Evolutionary conservation across 176 grass and related monocot species (phyloP).

Genomic region (Eremochloa ophiuroides): DNA sequence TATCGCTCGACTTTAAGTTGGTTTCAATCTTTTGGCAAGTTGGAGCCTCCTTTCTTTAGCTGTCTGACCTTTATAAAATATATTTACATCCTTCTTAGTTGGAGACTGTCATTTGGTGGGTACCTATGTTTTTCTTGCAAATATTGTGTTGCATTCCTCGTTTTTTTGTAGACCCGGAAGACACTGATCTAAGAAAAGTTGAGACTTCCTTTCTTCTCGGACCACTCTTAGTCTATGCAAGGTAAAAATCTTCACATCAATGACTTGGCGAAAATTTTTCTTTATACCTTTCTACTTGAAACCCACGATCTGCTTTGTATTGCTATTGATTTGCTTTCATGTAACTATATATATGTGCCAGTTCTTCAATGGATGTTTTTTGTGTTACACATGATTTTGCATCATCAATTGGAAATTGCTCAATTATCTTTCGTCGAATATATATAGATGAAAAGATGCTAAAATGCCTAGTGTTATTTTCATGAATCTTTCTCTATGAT

Average conservation of each 20-base stretch:
- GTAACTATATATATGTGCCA: background rate
- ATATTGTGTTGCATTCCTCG: too few species aligned
- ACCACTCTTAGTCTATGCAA: constrained; percentile 74
- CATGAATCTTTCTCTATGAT: background rate
- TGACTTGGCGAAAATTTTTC: background rate
- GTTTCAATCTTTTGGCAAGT: background rate
- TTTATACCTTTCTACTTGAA: background rate
- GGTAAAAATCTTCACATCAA: constrained; percentile 30
- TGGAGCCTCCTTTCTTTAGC: background rate
- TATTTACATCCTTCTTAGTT: background rate
- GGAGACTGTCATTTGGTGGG: background rate
- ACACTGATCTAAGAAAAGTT: constrained; percentile 57
- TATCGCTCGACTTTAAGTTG: background rate
- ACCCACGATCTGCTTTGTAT: constrained; percentile 1
- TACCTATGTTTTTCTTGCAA: too few species aligned
- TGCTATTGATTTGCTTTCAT: background rate
- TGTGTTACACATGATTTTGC: background rate
- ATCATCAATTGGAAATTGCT: background rate
- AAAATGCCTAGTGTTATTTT: background rate
- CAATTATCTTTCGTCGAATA: background rate
- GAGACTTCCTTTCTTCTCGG: constrained; percentile 88
- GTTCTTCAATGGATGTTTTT: background rate
- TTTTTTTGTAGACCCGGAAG: constrained; percentile 54
- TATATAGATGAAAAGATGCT: constrained; percentile 2
- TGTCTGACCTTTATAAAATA: background rate